Evolutionary conservation across 108 stramenopile species (phyloP), one percentile per base, ranked within the genome.

Genomic region (Bacterosira constricta): DNA sequence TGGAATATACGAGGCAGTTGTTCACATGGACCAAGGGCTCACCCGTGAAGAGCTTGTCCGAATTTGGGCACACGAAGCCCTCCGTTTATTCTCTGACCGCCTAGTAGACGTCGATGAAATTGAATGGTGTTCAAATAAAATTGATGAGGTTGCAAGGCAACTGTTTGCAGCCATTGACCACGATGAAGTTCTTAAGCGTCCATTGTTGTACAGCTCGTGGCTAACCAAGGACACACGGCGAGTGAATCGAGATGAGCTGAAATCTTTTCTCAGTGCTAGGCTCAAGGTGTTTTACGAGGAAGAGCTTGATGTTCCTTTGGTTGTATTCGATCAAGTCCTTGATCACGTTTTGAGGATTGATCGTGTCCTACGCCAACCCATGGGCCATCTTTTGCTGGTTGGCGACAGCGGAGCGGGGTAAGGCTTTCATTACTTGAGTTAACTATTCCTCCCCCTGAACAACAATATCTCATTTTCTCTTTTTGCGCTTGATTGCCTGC

Each of bases 331-430:
- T 82, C 97, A 98, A 42, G 98, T 98, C 2, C 66, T 97, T 20
- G 97, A 97, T 62, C 96, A 96, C 64, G 84, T 94, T 36, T 71
- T 96, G 25, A 67, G 95, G 62, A 94, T 96, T 66, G 96, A 96
- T 66, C 77, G 93, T 20, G 93, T 96, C n/a, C 69, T 96, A 9
- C 79, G 93, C 47, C 92, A 94, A 34, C 92, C 92, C 9, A 94
- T 94, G 92, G 95, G 95, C 2, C 95, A 96, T 71, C 75, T 85
- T 9, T 71, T 96, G 7, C 81, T 99, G 20, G 96, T 98, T 25
- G 99, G 99, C 11, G 97, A 98, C 67, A 85, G 91, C 11, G 99
- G 99, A 6, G 97, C 91, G 4, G 99, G 99, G 71, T 98, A 97
- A 75, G 88, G 81, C 23, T 73, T 5, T 3, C 32, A 31, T 57